Conservation (phyloP, 179 eudicot genomes). For the Sideroxylon spinosum region DNA sequence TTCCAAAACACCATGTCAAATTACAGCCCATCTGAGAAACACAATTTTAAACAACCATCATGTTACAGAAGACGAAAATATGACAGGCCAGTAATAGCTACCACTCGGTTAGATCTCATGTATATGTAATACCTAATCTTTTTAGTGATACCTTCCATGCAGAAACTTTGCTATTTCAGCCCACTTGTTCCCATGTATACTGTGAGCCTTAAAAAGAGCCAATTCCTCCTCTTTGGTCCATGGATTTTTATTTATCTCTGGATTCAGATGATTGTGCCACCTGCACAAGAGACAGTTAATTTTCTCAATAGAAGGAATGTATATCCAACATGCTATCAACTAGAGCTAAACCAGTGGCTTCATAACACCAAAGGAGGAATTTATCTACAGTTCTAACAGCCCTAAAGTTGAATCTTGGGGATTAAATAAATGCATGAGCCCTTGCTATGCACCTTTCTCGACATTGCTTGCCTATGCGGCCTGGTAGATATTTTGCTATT, state of each 20-base stretch:
- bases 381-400: neutral
- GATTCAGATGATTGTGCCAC: slow-evolving; percentile 59
- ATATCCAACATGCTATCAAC: neutral
- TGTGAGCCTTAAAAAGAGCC: slow-evolving; percentile 33
- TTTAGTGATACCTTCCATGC: slow-evolving; percentile 50
- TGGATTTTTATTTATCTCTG: slow-evolving; percentile 42
- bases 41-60: no score
- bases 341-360: slow-evolving; percentile 4
- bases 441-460: slow-evolving; percentile 46
- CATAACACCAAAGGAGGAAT: neutral
- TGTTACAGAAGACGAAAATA: neutral
- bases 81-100: neutral
- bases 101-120: neutral
- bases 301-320: neutral
- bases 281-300: slow-evolving; percentile 19
- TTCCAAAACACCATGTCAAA: no score
- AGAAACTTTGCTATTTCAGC: slow-evolving; percentile 45
- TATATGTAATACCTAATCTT: neutral
- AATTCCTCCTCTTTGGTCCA: slow-evolving; percentile 57
- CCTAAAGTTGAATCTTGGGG: neutral
- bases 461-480: slow-evolving; percentile 67
- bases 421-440: neutral
- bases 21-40: no score
- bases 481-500: slow-evolving; percentile 44
- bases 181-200: slow-evolving; percentile 49